A percentile compares a stretch with the other conserved stretches of the same genome.
Conservation (phyloP, 2,329 filamentous ascomycete species). For the Pseudocercospora pini-densiflorae region DNA sequence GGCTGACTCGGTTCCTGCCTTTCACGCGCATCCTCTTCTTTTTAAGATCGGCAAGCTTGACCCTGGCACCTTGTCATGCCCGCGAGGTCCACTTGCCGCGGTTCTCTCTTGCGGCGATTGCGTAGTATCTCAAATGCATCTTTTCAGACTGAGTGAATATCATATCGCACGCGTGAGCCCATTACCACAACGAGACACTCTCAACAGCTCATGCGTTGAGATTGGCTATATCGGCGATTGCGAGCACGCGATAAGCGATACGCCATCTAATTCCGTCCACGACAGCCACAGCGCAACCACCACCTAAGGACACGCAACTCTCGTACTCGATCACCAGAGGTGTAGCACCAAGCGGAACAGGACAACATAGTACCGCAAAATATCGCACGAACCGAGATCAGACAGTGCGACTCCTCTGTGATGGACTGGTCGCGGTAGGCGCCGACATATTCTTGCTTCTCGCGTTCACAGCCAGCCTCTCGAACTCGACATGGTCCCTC, state of each 20-base stretch:
- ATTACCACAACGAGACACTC: background rate
- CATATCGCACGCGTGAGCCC: too few relatives aligned
- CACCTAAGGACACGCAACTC: background rate
- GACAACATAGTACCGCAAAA: background rate
- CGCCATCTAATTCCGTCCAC: background rate
- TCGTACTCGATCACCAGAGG: background rate
- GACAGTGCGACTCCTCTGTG: background rate
- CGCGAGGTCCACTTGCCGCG: background rate
- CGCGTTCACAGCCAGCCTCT: background rate
- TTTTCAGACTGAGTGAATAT: too few relatives aligned
- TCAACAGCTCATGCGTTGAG: background rate
- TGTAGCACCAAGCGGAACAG: background rate
- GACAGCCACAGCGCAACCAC: background rate
- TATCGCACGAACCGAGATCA: background rate
- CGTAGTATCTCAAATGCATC: background rate
- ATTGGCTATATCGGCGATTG: background rate
- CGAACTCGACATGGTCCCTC: constrained; percentile 30
- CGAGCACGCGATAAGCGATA: background rate
- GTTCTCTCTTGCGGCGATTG: background rate
- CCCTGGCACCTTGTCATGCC: background rate
- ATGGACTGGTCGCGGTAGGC: constrained; percentile 14
- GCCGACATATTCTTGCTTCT: background rate
- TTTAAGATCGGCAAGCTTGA: background rate
- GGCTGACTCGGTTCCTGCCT: constrained; percentile 3
- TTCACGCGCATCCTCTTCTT: background rate